phyloP scores from a whole-genome alignment of 805 yeast genomes.

The Saturnispora galanensis region DNA sequence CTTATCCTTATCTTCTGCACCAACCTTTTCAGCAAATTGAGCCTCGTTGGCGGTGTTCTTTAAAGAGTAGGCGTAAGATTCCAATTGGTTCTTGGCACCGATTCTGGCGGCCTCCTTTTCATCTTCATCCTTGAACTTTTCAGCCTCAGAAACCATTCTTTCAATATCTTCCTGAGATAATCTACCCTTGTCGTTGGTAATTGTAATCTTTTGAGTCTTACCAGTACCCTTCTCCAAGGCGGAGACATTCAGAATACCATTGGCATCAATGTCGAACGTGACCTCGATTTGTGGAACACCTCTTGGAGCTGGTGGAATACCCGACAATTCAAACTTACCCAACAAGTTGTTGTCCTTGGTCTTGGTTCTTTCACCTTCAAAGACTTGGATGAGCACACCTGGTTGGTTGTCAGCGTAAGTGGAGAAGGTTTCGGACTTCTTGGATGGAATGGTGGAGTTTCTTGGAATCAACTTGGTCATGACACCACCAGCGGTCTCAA shows the following conservation, averaged over 20 bases:
- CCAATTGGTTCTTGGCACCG: conserved; percentile 98
- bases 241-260: conserved; percentile 93
- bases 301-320: conserved; percentile 98
- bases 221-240: conserved; percentile 98
- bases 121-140: conserved; percentile 94
- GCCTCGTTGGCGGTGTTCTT: conserved; percentile 97
- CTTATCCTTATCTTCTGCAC: conserved; percentile 39
- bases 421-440: conserved; percentile 93
- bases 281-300: conserved; percentile 98
- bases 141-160: conserved; percentile 96
- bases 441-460: conserved; percentile 96
- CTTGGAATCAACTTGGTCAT: conserved; percentile 98
- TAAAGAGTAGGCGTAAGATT: conserved; percentile 92
- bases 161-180: conserved; percentile 95
- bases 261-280: conserved; percentile 93
- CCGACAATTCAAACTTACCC: conserved; percentile 94
- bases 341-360: conserved; percentile 92
- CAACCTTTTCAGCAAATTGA: conserved; percentile 43
- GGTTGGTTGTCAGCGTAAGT: conserved; percentile 98
- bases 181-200: conserved; percentile 98
- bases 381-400: conserved; percentile 95
- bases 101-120: conserved; percentile 96
- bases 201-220: conserved; percentile 92
- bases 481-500: conserved; percentile 99
- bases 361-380: conserved; percentile 96